Base-by-base conservation (phyloP, 2,329 filamentous ascomycete species). In the Leptographium wingfieldii region DNA sequence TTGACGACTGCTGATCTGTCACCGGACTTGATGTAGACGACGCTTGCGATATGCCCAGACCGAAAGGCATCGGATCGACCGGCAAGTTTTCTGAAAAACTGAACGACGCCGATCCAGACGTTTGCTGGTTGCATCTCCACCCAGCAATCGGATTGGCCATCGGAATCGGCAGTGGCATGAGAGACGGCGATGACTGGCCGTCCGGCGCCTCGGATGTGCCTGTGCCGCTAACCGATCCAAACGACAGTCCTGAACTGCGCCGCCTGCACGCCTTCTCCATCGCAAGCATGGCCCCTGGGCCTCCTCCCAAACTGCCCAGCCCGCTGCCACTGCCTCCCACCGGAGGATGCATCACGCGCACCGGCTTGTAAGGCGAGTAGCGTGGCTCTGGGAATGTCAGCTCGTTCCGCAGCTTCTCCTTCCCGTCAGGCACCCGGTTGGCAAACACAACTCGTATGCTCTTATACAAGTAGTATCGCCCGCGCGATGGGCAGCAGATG, bases 361-460 rank as follows among this genome's bases (percentile, higher is more conserved):
- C 73, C 3, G 88, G 82, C 69, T 92, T 96, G 74, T 96, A 97
- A 1, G 85, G 79, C 59, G 85, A 89, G 69, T 90, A 99, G 25
- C 85, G 83, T 25, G 94, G 94, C 66, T 96, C 91, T 0, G 92
- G 92, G 62, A 88, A 80, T 46, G 94, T 91, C 5, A 92, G 86
- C 70, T 99, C 94, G 68, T 95, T 96, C 38, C 86, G 81, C 48
- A 99, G 78, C 68, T 87, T 92, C 72, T 97, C 92, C 69, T 96
- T 96, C 49, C 90, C 92, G 67, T 97, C 94, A 0, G 94, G 92
- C 0, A 96, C 92, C 31, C 94, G 84, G 69, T 97, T 97, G 59
- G 94, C 94, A 70, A 99, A 99, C 3, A 99, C 92, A 43, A 97
- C 90, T 16, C 94, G 85, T 61, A 97, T 88, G 66, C 84, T 90